A percentile compares a stretch with the other conserved stretches of the same genome.
Conservation (phyloP, 2,329 filamentous ascomycete species). For the Ampelomyces quisqualis region DNA sequence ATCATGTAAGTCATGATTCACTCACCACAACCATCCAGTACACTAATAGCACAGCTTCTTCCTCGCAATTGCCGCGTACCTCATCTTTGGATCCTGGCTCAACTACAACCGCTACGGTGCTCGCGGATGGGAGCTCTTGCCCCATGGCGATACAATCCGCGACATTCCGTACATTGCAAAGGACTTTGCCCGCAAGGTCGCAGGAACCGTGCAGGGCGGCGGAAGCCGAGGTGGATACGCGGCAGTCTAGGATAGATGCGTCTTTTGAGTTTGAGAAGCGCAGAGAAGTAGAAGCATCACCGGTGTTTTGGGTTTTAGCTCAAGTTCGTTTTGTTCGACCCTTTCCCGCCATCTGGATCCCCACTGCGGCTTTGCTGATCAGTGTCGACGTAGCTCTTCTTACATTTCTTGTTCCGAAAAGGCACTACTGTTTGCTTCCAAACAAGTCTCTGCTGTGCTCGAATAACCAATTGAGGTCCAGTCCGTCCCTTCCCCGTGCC, state of each 20-base stretch:
- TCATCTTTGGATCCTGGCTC: slow-evolving; percentile 97
- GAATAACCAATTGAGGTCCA: too few relatives aligned
- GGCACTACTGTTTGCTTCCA: too few relatives aligned
- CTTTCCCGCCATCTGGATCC: background rate
- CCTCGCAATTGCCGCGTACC: slow-evolving; percentile 79
- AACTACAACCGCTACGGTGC: slow-evolving; percentile 98
- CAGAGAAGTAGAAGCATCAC: background rate
- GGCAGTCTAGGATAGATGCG: slow-evolving; percentile 64
- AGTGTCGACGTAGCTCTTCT: too few relatives aligned
- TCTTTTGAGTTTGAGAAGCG: background rate
- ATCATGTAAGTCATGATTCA: slow-evolving; percentile 74
- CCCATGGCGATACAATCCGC: slow-evolving; percentile 87
- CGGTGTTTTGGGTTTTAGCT: background rate
- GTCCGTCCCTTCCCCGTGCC: too few relatives aligned
- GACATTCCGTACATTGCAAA: slow-evolving; percentile 90
- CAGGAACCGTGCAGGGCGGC: slow-evolving; percentile 80
- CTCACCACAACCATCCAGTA: too few relatives aligned
- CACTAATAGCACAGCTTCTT: too few relatives aligned
- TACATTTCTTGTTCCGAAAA: too few relatives aligned
- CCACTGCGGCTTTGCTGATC: too few relatives aligned
- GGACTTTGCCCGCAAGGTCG: slow-evolving; percentile 77
- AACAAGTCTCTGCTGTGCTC: too few relatives aligned
- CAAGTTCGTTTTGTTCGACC: background rate
- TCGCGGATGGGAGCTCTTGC: slow-evolving; percentile 89
- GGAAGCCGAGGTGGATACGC: slow-evolving; percentile 90